Percentiles rank a stretch among this genome's conserved stretches.
phyloP scores from a whole-genome alignment of 2,329 filamentous ascomycete genomes.

The Fusarium heterosporum region DNA sequence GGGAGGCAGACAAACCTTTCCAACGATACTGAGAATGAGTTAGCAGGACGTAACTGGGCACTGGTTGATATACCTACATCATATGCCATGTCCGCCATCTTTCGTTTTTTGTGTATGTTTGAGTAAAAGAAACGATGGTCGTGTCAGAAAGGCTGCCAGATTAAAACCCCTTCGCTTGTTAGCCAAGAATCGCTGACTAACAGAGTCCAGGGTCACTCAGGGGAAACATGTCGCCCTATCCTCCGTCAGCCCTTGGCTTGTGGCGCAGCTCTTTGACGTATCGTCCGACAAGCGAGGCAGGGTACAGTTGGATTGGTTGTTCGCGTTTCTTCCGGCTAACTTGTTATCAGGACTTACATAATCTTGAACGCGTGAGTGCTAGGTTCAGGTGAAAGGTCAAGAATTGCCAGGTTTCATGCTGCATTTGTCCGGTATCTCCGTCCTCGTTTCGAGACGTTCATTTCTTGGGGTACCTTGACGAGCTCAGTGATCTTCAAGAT shows the following conservation, averaged over 20 bases:
- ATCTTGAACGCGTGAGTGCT: no score
- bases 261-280: neutral
- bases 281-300: no score
- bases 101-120: neutral
- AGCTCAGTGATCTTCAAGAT: no score
- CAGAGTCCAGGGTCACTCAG: neutral
- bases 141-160: neutral
- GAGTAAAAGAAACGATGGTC: neutral
- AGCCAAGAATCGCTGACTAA: conserved; percentile 1
- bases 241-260: neutral
- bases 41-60: fast-evolving
- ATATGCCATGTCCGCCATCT: neutral
- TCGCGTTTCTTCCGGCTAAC: no score
- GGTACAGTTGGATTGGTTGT: no score
- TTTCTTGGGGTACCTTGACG: no score
- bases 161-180: conserved; percentile 1
- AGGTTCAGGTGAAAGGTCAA: no score
- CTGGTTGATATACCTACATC: neutral
- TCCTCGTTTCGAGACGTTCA: no score
- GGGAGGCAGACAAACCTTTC: neutral
- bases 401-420: no score
- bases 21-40: neutral
- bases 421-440: no score
- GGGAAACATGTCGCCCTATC: neutral
- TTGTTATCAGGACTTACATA: no score